These are phyloP conservation scores for Colletotrichum noveboracense DNA, from an alignment of 2,329 filamentous ascomycete species.

Conservation along the genomic window DNA sequence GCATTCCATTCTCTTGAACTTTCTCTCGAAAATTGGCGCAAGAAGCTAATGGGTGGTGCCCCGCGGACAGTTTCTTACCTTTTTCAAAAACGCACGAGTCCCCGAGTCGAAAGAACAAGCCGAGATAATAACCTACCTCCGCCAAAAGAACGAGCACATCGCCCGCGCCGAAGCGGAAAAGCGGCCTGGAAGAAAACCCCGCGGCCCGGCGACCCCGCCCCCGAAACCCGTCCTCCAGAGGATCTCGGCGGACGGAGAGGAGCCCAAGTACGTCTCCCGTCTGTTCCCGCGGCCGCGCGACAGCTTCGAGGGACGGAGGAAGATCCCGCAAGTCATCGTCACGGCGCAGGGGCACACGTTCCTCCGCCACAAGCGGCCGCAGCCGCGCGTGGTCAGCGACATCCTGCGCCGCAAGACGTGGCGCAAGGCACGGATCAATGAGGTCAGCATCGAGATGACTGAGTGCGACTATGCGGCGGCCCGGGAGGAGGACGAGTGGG, in stretches of 20 bases:
- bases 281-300: constrained; percentile 52
- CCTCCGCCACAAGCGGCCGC: constrained; percentile 69
- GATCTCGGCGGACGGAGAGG: constrained; percentile 34
- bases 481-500: constrained; percentile 55
- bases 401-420: constrained; percentile 57
- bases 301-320: constrained; percentile 51
- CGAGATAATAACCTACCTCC: constrained; percentile 47
- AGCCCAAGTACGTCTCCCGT: constrained; percentile 53
- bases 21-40: neutral
- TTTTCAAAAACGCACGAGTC: constrained; percentile 43
- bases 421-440: constrained; percentile 38
- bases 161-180: neutral
- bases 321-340: constrained; percentile 61
- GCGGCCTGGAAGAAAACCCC: constrained; percentile 24
- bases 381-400: constrained; percentile 61
- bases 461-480: constrained; percentile 40
- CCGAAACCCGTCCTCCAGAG: constrained; percentile 38
- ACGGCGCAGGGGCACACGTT: constrained; percentile 65
- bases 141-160: constrained; percentile 22
- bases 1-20: neutral
- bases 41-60: neutral
- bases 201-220: constrained; percentile 14
- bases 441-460: neutral
- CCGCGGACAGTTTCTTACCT: constrained; percentile 41
- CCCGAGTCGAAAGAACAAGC: constrained; percentile 43